Percentiles rank a stretch among this genome's conserved stretches.
These are phyloP conservation scores for Talaromyces sp. DNA, from an alignment of 2,329 filamentous ascomycete genomes.

Conservation along the genomic window DNA sequence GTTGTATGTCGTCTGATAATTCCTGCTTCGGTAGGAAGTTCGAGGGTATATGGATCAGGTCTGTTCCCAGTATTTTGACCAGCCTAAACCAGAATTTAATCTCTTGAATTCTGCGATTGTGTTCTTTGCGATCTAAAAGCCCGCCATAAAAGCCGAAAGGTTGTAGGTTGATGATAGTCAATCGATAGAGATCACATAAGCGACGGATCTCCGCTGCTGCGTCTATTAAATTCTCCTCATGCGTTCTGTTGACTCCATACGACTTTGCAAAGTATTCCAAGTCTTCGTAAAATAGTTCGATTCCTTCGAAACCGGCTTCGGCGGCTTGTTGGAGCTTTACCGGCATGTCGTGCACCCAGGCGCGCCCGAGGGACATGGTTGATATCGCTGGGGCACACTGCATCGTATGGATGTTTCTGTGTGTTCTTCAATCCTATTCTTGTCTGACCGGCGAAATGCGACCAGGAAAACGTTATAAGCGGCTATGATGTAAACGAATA, in stretches of 20 bases:
- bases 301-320: constrained; percentile 62
- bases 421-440: background rate
- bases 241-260: constrained; percentile 35
- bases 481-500: background rate
- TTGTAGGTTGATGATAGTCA: constrained; percentile 53
- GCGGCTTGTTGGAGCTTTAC: constrained; percentile 66
- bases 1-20: constrained; percentile 43
- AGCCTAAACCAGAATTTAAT: constrained; percentile 62
- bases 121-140: constrained; percentile 54
- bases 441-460: background rate
- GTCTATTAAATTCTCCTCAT: constrained; percentile 48
- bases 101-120: constrained; percentile 55
- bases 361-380: constrained; percentile 70
- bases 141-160: constrained; percentile 74
- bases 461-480: background rate
- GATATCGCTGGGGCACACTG: constrained; percentile 56
- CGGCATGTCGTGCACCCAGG: constrained; percentile 63
- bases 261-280: constrained; percentile 58
- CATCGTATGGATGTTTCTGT: background rate
- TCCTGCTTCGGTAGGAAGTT: constrained; percentile 56
- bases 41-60: constrained; percentile 65
- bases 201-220: constrained; percentile 57
- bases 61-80: constrained; percentile 58
- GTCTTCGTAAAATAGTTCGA: constrained; percentile 78
- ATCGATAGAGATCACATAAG: constrained; percentile 35